These are phyloP conservation scores for Millerozyma acaciae DNA, from an alignment of 805 yeast species.

Conservation along the genomic window DNA sequence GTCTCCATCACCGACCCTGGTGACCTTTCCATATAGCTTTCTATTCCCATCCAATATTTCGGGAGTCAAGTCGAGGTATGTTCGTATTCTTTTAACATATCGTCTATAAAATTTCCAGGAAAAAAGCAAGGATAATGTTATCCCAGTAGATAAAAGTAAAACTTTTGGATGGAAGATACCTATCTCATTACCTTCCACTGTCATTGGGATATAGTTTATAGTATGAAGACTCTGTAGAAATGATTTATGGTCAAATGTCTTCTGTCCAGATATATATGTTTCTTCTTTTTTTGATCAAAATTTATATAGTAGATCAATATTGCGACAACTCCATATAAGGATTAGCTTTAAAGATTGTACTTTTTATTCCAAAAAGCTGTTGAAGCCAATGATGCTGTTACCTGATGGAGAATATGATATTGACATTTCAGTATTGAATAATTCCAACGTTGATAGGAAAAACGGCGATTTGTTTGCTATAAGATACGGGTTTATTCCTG, in stretches of 20 bases:
- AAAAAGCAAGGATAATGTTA: conserved; percentile 25
- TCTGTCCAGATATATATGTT: too few species aligned
- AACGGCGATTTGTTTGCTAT: conserved; percentile 19
- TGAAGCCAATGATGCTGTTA: too few species aligned
- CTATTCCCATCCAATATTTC: conserved; percentile 25
- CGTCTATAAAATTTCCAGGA: conserved; percentile 29
- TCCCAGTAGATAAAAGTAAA: conserved; percentile 32
- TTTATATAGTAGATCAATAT: too few species aligned
- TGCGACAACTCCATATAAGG: too few species aligned
- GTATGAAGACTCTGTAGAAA: too few species aligned
- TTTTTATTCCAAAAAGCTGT: too few species aligned
- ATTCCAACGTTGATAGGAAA: not conserved
- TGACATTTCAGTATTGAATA: conserved; percentile 27
- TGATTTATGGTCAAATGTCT: too few species aligned
- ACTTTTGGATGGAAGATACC: conserved; percentile 36
- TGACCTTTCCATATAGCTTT: conserved; percentile 60
- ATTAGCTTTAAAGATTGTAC: too few species aligned
- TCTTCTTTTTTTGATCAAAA: too few species aligned
- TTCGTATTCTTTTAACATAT: conserved; percentile 30
- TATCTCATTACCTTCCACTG: conserved; percentile 11
- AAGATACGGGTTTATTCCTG: conserved; percentile 40
- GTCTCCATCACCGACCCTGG: conserved; percentile 94
- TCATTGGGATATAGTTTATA: too few species aligned
- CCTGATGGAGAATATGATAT: conserved; percentile 44
- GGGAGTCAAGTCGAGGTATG: conserved; percentile 37